These are phyloP conservation scores for Lachnellula hyalina DNA, from an alignment of 2,329 filamentous ascomycete genomes.

Conservation along the genomic window DNA sequence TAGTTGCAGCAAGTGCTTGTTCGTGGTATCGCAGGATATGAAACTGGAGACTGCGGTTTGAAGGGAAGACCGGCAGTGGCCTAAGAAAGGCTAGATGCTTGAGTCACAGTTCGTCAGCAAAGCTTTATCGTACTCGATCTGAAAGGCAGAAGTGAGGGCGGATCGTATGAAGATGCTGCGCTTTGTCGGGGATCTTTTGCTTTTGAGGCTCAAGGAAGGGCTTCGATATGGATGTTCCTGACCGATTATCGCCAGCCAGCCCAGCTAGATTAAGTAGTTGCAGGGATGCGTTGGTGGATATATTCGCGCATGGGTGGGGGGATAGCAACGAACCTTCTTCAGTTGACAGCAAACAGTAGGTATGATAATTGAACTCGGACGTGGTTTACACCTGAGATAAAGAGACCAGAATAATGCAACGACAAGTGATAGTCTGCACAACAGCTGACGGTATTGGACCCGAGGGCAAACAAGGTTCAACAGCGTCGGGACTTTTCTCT, in stretches of 20 bases:
- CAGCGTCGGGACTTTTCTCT: neutral
- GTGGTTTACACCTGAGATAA: neutral
- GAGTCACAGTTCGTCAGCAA: neutral
- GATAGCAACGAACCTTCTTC: neutral
- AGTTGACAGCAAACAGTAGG: neutral
- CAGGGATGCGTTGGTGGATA: neutral
- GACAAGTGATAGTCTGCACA: neutral
- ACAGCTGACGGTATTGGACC: neutral
- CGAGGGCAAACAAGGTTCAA: neutral
- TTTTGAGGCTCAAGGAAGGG: neutral
- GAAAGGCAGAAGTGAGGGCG: neutral
- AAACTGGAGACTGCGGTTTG: neutral
- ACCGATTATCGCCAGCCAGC: neutral
- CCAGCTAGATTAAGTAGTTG: neutral
- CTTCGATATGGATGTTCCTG: neutral
- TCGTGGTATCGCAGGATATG: neutral
- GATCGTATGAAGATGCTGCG: neutral
- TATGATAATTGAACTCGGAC: neutral
- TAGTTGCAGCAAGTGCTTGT: neutral
- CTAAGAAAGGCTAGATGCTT: neutral
- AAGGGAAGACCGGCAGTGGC: neutral
- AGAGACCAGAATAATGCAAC: neutral
- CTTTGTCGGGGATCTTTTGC: neutral
- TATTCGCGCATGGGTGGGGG: neutral
- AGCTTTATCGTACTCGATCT: neutral